Percentiles rank a stretch among this genome's conserved stretches.
Evolutionary conservation across 1,284 basidiomycete species (phyloP).

Genomic region (Flammula alnicola): DNA sequence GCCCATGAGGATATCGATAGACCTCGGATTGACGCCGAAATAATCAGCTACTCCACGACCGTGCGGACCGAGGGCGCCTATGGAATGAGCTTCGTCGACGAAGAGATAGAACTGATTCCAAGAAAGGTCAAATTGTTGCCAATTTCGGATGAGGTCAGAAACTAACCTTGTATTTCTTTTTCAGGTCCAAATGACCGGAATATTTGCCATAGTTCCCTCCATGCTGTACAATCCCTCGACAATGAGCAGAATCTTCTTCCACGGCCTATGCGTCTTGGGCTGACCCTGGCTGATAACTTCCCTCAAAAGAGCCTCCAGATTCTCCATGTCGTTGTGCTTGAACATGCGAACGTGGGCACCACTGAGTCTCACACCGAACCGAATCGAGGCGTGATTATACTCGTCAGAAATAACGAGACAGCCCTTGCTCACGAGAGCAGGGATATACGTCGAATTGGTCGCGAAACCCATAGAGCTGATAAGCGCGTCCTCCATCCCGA

Average conservation of each 20-base stretch:
- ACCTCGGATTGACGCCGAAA: constrained; percentile 84
- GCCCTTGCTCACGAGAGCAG: constrained; percentile 90
- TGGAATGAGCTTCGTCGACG: constrained; percentile 97
- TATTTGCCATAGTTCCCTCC: constrained; percentile 93
- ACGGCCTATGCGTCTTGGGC: constrained; percentile 95
- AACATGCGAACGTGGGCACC: constrained; percentile 92
- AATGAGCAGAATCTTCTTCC: constrained; percentile 97
- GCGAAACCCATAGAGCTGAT: constrained; percentile 98
- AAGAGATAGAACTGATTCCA: constrained; percentile 92
- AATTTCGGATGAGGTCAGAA: neutral
- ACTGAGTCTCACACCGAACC: constrained; percentile 89
- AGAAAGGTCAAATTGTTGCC: constrained; percentile 18
- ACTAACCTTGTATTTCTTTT: constrained; percentile 92
- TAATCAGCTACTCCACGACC: constrained; percentile 97
- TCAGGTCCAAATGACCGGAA: constrained; percentile 88
- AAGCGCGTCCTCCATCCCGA: constrained; percentile 89
- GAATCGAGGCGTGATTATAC: constrained; percentile 95
- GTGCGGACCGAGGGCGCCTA: constrained; percentile 92
- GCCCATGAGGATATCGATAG: constrained; percentile 96
- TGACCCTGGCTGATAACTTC: constrained; percentile 98
- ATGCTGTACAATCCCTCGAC: constrained; percentile 98
- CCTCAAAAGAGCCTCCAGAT: constrained; percentile 80
- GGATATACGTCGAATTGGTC: constrained; percentile 96
- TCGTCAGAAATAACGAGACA: constrained; percentile 98
- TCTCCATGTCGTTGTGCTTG: constrained; percentile 96